Conservation (phyloP, 1,139 yeast genomes). For the Arxiozyma bovina region DNA sequence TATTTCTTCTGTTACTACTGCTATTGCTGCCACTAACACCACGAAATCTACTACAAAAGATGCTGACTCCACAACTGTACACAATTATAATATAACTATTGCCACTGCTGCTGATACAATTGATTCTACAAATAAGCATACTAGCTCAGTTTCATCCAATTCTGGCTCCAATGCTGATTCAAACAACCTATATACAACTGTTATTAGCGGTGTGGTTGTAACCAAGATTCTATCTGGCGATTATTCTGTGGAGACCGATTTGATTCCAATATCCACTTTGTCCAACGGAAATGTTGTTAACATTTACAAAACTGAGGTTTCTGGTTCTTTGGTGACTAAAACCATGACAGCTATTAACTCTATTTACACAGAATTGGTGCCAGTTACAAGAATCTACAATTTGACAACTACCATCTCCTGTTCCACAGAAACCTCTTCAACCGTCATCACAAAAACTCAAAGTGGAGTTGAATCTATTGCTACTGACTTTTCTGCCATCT, state of each 20-base stretch:
- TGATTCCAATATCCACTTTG: slow-evolving; percentile 1
- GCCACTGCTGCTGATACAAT: not conserved
- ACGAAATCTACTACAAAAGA: not conserved
- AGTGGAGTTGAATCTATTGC: not conserved
- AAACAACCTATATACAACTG: not conserved
- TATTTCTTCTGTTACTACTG: not conserved
- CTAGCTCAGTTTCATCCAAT: not conserved
- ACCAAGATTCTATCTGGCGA: not conserved
- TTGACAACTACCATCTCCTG: slow-evolving; percentile 1
- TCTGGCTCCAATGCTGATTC: not conserved
- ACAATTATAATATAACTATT: not conserved
- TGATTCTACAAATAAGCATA: not conserved
- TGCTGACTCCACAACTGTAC: not conserved
- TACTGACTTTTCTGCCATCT: not conserved
- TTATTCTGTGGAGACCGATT: not conserved
- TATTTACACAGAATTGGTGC: slow-evolving; percentile 1
- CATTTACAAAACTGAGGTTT: not conserved
- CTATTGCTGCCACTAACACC: not conserved
- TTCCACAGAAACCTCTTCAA: not conserved
- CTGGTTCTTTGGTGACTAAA: not conserved
- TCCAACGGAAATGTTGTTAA: not conserved
- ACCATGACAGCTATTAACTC: not conserved
- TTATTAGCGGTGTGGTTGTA: not conserved
- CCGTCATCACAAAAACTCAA: not conserved
- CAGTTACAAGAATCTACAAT: slow-evolving; percentile 2